phyloP scores from a whole-genome alignment of 495 filamentous ascomycete genomes.

The Penicillium tannophilum region DNA sequence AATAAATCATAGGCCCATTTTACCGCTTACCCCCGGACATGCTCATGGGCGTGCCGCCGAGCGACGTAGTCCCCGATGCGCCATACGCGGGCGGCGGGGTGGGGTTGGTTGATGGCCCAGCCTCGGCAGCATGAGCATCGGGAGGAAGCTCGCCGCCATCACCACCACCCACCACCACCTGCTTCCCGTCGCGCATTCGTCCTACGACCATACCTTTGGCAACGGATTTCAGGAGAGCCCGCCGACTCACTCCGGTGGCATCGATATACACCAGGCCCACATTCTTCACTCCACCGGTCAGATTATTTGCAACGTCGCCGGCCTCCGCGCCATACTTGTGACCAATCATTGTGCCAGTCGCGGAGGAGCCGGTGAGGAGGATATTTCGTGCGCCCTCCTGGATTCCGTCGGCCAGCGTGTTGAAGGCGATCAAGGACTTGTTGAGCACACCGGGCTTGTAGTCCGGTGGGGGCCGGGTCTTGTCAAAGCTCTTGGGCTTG shows the following conservation, averaged over 20 bases:
- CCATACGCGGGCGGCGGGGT: constrained; percentile 49
- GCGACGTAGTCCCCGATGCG: constrained; percentile 38
- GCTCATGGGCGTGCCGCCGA: constrained; percentile 32
- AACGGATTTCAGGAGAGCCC: constrained; percentile 86
- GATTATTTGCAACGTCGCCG: constrained; percentile 65
- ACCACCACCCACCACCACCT: constrained; percentile 80
- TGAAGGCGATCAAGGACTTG: constrained; percentile 93
- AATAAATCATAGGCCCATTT: neutral
- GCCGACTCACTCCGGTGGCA: constrained; percentile 83
- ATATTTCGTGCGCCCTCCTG: constrained; percentile 79
- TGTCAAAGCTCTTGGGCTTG: constrained; percentile 57
- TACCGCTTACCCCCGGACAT: constrained; percentile 41
- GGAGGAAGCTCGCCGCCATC: constrained; percentile 62
- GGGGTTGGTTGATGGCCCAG: constrained; percentile 33
- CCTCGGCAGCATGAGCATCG: constrained; percentile 12
- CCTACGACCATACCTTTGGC: constrained; percentile 99
- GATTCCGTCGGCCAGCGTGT: constrained; percentile 91
- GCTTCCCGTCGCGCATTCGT: constrained; percentile 77
- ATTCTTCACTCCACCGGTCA: constrained; percentile 89
- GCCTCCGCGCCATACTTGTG: constrained; percentile 88
- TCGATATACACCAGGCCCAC: constrained; percentile 98
- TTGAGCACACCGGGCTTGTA: constrained; percentile 93
- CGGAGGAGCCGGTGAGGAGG: constrained; percentile 68
- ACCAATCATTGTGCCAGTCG: constrained; percentile 76
- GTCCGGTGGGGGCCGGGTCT: constrained; percentile 56